Percentiles rank a stretch among this genome's conserved stretches.
Evolutionary conservation across 2,329 filamentous ascomycete species (phyloP).

Genomic region (Metarhizium brunneum): DNA sequence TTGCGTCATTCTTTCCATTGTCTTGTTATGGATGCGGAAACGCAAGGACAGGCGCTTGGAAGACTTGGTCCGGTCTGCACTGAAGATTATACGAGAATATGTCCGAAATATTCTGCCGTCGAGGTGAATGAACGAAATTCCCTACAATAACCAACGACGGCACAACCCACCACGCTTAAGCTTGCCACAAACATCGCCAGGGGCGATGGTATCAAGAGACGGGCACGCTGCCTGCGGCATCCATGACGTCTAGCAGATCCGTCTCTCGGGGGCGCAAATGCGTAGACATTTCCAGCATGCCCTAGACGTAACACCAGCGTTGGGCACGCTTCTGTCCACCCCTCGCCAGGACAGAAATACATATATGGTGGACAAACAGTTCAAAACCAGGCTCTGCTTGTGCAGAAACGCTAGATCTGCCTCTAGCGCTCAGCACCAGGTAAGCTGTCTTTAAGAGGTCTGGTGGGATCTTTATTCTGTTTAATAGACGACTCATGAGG

Average conservation of each 20-base stretch:
- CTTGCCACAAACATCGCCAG: too few species aligned
- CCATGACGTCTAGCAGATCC: neutral
- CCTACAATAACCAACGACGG: neutral
- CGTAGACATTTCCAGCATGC: neutral
- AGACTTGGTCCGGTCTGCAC: constrained; percentile 58
- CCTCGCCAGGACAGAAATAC: neutral
- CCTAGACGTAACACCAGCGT: neutral
- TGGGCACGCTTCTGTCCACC: neutral
- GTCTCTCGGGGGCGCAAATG: neutral
- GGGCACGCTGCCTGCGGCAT: neutral
- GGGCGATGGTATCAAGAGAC: neutral
- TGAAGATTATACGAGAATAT: constrained; percentile 50
- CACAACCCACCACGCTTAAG: neutral
- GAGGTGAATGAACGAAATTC: constrained; percentile 28
- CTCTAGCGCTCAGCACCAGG: neutral
- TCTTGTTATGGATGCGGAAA: constrained; percentile 64
- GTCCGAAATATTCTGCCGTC: constrained; percentile 48
- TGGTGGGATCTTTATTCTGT: neutral
- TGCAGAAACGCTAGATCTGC: neutral
- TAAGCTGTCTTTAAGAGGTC: neutral
- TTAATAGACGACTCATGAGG: neutral
- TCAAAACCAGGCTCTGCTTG: neutral
- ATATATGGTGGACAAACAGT: too few species aligned
- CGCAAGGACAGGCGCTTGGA: constrained; percentile 64
- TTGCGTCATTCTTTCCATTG: constrained; percentile 51